Conservation (phyloP, 78 protist species). For the Monocercomonoides exilis region DNA sequence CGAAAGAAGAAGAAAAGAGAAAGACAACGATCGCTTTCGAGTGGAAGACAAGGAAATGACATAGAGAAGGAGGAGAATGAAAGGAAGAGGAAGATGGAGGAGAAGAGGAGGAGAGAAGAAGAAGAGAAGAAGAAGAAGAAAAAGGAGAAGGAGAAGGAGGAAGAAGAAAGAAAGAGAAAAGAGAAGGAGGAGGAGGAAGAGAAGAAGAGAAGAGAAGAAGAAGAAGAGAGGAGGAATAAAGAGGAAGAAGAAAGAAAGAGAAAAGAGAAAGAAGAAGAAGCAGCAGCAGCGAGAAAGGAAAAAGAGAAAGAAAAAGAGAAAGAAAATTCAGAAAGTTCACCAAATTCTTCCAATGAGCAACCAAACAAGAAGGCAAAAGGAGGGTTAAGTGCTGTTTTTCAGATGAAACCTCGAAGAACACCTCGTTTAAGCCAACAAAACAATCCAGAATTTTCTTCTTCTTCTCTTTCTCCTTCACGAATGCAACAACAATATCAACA, state of each 20-base stretch:
- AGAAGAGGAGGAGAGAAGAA: background rate
- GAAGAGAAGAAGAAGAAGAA: background rate
- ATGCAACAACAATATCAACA: too few species aligned
- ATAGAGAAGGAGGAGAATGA: background rate
- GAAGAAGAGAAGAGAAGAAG: background rate
- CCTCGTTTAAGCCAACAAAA: too few species aligned
- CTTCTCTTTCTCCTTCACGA: too few species aligned
- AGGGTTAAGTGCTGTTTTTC: too few species aligned
- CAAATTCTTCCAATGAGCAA: too few species aligned
- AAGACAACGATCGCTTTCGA: background rate
- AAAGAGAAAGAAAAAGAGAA: too few species aligned
- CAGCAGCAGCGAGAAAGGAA: too few species aligned
- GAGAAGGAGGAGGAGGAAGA: background rate
- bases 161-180: background rate
- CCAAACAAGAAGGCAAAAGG: too few species aligned
- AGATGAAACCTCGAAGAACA: too few species aligned
- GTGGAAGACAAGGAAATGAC: background rate
- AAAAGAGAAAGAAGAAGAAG: background rate
- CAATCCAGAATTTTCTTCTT: too few species aligned
- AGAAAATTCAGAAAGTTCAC: too few species aligned
- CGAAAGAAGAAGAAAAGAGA: too few species aligned
- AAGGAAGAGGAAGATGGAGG: background rate
- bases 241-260: background rate
- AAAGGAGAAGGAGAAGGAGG: background rate
- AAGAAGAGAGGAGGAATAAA: background rate